A percentile compares a stretch with the other conserved stretches of the same genome.
These are phyloP conservation scores for Oryza rufipogon DNA, from an alignment of 176 grass and related monocot species.

Conservation along the genomic window DNA sequence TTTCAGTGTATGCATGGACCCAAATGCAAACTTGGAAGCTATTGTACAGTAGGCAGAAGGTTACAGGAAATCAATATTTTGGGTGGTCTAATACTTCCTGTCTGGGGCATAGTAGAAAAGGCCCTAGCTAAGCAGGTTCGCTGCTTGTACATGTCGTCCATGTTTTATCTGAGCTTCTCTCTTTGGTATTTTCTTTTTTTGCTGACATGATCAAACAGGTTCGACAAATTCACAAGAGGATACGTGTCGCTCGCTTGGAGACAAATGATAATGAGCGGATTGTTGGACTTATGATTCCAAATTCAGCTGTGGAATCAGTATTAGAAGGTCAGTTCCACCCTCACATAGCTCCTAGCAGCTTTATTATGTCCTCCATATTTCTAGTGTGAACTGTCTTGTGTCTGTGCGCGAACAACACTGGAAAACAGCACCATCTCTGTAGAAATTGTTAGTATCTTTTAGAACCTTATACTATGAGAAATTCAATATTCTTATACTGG, in stretches of 20 bases:
- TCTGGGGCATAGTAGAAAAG: constrained; percentile 85
- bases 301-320: constrained; percentile 76
- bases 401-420: background rate
- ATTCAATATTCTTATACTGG: background rate
- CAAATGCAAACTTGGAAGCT: constrained; percentile 86
- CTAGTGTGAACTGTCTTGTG: background rate
- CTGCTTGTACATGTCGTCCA: constrained; percentile 11
- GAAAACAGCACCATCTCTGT: background rate
- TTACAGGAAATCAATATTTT: constrained; percentile 91
- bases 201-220: constrained; percentile 54
- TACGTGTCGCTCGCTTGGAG: constrained; percentile 74
- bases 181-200: constrained; percentile 32
- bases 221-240: constrained; percentile 72
- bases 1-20: constrained; percentile 97
- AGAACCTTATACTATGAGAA: background rate
- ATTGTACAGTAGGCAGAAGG: constrained; percentile 87
- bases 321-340: constrained; percentile 61
- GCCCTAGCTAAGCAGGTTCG: constrained; percentile 79
- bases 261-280: constrained; percentile 62
- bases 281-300: constrained; percentile 91
- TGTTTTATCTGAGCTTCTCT: constrained; percentile 26
- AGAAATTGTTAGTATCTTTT: constrained; percentile 8
- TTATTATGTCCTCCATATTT: background rate
- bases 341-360: background rate
- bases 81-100: constrained; percentile 90